Evolutionary conservation across 1,139 yeast genomes (phyloP), one percentile per base, ranked within the genome.

Genomic region (Protomyces pachydermus): DNA sequence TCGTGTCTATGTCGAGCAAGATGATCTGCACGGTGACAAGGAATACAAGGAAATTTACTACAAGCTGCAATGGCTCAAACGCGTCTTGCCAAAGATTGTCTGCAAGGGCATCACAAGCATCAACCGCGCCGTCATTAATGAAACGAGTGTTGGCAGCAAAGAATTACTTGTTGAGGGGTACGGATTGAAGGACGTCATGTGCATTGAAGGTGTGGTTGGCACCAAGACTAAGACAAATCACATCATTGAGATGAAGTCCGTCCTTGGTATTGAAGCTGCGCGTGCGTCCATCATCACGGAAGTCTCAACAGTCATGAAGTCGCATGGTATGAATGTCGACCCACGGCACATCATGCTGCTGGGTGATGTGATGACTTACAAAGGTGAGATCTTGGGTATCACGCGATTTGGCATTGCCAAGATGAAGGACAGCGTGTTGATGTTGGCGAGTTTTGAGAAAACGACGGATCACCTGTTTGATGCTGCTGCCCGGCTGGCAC

Each of bases 321-420:
- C 91, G 76, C 98, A 95, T 80, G 98, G 98, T 77, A 95, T 95
- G 98, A 89, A 96, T 75, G 98, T 95, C 65, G 99, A 95, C 80
- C 98, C 98, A 68, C 96, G 99, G 80, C 99, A 95, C 77, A 91
- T 95, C 74, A 98, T 93, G 78, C 79, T 95, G 61, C 79, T 95
- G 68, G 98, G 98, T 68, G 99, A 95, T 75, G 98, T 95, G 65
- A 95, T 95, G 99, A 90, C 98, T 0, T 95, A 90, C 76, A 95
- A 93, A 78, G 99, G 99, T 67, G 98, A 95, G 74, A 96, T 95
- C 6, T 81, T 95, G 71, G 98, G 99, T 76, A 95, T 95, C 73
- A 95, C 99, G 2, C 83, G 99, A 77, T 95, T 95, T 72, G 99
- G 99, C 70, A 81, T 95, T 71, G 91, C 97, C 72, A 95, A 95